Evolutionary conservation across 371 early-diverging fungal genomes (phyloP), one percentile per base, ranked within the genome.

Genomic region (Mortierella sp.): DNA sequence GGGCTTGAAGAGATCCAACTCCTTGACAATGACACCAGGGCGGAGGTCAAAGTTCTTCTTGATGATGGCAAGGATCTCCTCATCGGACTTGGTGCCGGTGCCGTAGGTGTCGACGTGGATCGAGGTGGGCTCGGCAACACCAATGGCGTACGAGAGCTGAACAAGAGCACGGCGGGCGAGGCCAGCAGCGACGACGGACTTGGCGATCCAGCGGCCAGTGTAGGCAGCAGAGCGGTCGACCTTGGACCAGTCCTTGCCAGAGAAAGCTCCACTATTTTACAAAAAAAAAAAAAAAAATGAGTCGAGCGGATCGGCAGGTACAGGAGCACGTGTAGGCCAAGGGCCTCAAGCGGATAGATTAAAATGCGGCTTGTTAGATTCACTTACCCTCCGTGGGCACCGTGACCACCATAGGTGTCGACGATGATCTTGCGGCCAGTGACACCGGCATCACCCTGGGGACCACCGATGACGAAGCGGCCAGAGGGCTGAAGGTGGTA

Each of bases 341-440:
- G 44, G 47, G 43, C 11, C n/a, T 1, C 53, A 60, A 53, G 19
- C 7, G 5, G 46, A n/a, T 43, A 55, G 55, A 46, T 19, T 48
- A 4, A 16, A 45, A 1, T 9, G 16, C 21, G 7, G 53, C 21
- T 53, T 53, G 53, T 21, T 53, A 21, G 53, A 53, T 19, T 19
- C 26, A 52, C 74, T 60, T 74, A 74, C 74, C 74, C 99, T 86
- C 99, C 99, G 92, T 99, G 99, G 72, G 97, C 97, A 86, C 99
- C 98, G 93, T 95, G 97, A 84, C 99, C 99, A 83, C 99, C 98
- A 64, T 84, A 84, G 80, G 96, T 93, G 84, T 96, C 96, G 83
- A 99, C 99, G 82, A 99, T 99, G 83, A 99, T 98, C 94, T 99
- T 99, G 89, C 99, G 97, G 60, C 99, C 99, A 75, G 99, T 99